These are phyloP conservation scores for Leccinum broughii DNA, from an alignment of 768 basidiomycete species.

Conservation along the genomic window DNA sequence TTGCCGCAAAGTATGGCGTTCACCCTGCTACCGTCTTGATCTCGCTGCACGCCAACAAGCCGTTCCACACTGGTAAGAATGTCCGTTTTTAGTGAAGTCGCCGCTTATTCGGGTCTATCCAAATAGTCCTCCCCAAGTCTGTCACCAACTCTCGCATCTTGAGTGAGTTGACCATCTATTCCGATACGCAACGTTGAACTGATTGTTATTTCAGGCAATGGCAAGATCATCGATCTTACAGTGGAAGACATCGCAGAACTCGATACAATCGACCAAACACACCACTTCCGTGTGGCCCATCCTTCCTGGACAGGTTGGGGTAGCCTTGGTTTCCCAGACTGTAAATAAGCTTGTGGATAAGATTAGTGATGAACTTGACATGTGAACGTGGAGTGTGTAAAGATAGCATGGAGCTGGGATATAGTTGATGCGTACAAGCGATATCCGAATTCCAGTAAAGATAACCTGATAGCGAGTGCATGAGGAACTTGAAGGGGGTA, in stretches of 20 bases:
- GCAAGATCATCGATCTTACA: constrained; percentile 58
- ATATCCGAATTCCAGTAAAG: constrained; percentile 6
- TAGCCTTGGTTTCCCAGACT: constrained; percentile 59
- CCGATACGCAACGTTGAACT: not conserved
- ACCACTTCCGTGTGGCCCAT: constrained; percentile 64
- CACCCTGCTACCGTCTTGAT: constrained; percentile 64
- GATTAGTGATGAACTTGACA: not conserved
- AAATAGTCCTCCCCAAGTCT: constrained; percentile 69
- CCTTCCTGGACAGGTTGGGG: constrained; percentile 68
- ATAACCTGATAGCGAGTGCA: not conserved
- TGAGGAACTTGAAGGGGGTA: not conserved
- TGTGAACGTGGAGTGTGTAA: constrained; percentile 4
- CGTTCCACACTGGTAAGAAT: constrained; percentile 48
- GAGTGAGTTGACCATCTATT: constrained; percentile 34
- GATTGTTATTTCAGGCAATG: constrained; percentile 46
- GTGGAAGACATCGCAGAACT: constrained; percentile 61
- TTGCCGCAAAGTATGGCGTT: constrained; percentile 63
- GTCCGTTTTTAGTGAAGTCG: not conserved
- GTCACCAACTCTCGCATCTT: constrained; percentile 71
- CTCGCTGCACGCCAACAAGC: constrained; percentile 71
- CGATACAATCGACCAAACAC: constrained; percentile 58
- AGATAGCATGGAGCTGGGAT: constrained; percentile 1
- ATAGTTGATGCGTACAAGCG: constrained; percentile 3
- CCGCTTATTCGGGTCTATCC: not conserved
- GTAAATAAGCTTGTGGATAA: constrained; percentile 30